Percentiles rank a stretch among this genome's conserved stretches.
Conservation (phyloP, 2,329 filamentous ascomycete species). For the Fusarium sp. region DNA sequence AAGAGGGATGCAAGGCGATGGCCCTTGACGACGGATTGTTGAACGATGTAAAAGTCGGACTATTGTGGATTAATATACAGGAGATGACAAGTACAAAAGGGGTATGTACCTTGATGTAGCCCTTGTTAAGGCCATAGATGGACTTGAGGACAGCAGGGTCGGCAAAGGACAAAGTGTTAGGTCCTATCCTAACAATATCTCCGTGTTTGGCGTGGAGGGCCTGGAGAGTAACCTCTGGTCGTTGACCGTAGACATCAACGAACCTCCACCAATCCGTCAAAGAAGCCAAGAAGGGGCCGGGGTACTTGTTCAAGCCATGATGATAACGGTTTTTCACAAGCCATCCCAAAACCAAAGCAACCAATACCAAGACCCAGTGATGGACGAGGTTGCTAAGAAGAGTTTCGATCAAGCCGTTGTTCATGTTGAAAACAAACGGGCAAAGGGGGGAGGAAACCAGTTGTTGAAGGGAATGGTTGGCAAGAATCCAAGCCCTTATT, state of each 20-base stretch:
- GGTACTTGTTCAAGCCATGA: constrained; percentile 75
- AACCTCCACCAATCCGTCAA: constrained; percentile 78
- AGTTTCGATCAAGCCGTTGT: constrained; percentile 38
- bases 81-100: constrained; percentile 40
- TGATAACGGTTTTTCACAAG: constrained; percentile 51
- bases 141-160: constrained; percentile 78
- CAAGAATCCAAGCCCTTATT: not conserved
- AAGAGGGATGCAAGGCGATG: constrained; percentile 78
- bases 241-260: constrained; percentile 72
- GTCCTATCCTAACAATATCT: constrained; percentile 79
- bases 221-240: constrained; percentile 75
- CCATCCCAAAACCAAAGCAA: constrained; percentile 13
- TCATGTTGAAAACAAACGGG: constrained; percentile 35
- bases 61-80: constrained; percentile 48
- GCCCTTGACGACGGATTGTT: constrained; percentile 78
- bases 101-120: constrained; percentile 75
- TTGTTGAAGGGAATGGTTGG: constrained; percentile 13
- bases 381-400: constrained; percentile 25
- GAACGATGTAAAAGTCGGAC: constrained; percentile 85
- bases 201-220: constrained; percentile 78
- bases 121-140: constrained; percentile 87
- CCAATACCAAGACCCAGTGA: constrained; percentile 36
- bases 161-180: constrained; percentile 79
- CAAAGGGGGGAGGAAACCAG: not conserved
- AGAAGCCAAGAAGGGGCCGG: constrained; percentile 77